Conservation (phyloP, 176 grass and related monocot species). For the Aegilops speltoides region DNA sequence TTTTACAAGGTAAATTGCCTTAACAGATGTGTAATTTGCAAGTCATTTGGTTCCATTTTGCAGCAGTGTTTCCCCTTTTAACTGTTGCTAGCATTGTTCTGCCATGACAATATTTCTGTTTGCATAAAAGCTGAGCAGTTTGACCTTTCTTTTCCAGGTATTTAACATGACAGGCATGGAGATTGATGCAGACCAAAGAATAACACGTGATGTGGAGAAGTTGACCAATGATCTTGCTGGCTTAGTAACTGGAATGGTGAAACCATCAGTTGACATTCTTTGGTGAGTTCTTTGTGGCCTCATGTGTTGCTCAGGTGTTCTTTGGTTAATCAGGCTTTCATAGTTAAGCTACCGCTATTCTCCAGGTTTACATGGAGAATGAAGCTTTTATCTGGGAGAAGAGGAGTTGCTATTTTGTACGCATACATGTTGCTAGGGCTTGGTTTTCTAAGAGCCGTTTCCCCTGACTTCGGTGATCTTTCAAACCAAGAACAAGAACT, state of each 20-base stretch:
- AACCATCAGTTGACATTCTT: constrained; percentile 95
- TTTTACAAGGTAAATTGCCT: constrained; percentile 72
- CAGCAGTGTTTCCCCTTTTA: neutral
- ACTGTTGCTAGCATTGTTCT: neutral
- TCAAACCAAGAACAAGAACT: constrained; percentile 90
- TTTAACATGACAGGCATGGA: constrained; percentile 73
- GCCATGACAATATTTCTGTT: neutral
- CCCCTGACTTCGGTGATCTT: constrained; percentile 93
- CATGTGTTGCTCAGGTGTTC: neutral
- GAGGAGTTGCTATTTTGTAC: constrained; percentile 93
- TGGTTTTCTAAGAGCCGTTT: constrained; percentile 87
- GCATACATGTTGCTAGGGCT: constrained; percentile 94
- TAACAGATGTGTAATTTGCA: neutral
- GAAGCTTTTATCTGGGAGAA: constrained; percentile 90
- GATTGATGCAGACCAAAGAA: constrained; percentile 97
- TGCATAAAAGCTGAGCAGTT: neutral
- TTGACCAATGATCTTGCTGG: constrained; percentile 89
- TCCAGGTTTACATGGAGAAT: constrained; percentile 99
- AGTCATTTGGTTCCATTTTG: neutral
- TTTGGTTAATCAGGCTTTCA: constrained; percentile 19
- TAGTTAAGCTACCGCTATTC: constrained; percentile 30
- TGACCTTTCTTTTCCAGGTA: constrained; percentile 36
- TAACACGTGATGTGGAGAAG: constrained; percentile 96
- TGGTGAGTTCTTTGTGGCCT: constrained; percentile 54
- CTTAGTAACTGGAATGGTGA: constrained; percentile 95